Evolutionary conservation across 345 rosid genomes (phyloP), one percentile per base, ranked within the genome.

Genomic region (Cardamine occulta): DNA sequence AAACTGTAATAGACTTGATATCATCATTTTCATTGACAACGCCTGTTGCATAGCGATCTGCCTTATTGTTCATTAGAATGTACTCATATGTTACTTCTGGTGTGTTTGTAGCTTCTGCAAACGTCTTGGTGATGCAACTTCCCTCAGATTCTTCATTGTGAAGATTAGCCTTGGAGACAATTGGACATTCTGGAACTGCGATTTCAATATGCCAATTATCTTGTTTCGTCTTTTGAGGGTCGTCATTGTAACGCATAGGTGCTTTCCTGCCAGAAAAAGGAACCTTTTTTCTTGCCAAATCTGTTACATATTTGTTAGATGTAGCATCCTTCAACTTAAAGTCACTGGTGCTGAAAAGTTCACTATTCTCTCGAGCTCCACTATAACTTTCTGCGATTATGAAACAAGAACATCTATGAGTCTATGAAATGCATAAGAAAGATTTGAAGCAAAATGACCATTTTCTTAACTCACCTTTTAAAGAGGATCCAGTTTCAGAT

Each of bases 161-260:
- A 80, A 73, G 48, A 61, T 83, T 80, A 49, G 79, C 74, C 62
- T 80, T 62, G 76, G 86, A 78, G 59, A 73, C 68, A 56, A 60
- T 56, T 56, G 75, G 82, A 66, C 74, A 71, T 80, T 82, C 84
- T 4, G 97, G 86, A 45, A 89, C 83, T 11, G 91, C 86, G 72
- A 91, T 89, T 76, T 91, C 97, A 82, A 91, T 74, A 49, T 82
- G 84, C 98, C 97, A 91, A 39, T 83, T 81, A 78, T 85, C 93
- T 70, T 84, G 82, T 81, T 88, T 88, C 34, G 82, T 54, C 59
- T 77, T 83, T 69, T 68, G 86, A 24, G 77, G 74, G 34, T 77
- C 73, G 42, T 80, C 88, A 28, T 51, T 29, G 60, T 83, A 84
- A 76, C 72, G 74, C 62, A 74, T 82, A 81, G 85, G 80, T 65